phyloP scores from a whole-genome alignment of 23 red algal genomes.

The Agarophyton chilense region DNA sequence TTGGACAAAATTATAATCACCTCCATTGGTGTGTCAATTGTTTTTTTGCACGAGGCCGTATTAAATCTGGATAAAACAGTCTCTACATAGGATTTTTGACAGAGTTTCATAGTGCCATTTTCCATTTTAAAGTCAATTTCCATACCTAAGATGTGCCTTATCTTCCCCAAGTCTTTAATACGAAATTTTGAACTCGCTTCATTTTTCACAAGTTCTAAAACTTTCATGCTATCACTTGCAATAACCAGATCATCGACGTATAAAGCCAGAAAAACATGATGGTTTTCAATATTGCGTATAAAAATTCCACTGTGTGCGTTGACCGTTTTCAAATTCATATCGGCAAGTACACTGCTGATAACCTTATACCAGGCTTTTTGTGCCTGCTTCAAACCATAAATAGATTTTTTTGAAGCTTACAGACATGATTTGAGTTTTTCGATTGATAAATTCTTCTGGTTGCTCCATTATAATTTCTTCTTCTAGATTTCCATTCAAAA shows the following conservation, averaged over 20 bases:
- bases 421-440: neutral
- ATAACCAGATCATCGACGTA: constrained; percentile 22
- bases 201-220: neutral
- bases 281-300: neutral
- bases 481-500: too few relatives aligned
- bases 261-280: neutral
- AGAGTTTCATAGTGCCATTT: neutral
- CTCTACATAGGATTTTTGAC: neutral
- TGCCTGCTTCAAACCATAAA: constrained; percentile 43
- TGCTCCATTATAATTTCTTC: too few relatives aligned
- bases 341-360: neutral
- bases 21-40: constrained; percentile 11
- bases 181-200: neutral
- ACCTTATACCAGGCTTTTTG: neutral
- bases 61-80: neutral
- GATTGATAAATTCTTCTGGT: neutral
- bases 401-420: neutral
- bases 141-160: neutral
- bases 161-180: too few relatives aligned
- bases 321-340: neutral
- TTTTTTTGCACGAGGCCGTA: neutral
- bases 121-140: neutral
- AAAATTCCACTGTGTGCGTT: constrained; percentile 13
- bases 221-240: neutral
- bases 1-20: neutral